Evolutionary conservation across 495 filamentous ascomycete species (phyloP).

Genomic region (Talaromyces thailandensis): DNA sequence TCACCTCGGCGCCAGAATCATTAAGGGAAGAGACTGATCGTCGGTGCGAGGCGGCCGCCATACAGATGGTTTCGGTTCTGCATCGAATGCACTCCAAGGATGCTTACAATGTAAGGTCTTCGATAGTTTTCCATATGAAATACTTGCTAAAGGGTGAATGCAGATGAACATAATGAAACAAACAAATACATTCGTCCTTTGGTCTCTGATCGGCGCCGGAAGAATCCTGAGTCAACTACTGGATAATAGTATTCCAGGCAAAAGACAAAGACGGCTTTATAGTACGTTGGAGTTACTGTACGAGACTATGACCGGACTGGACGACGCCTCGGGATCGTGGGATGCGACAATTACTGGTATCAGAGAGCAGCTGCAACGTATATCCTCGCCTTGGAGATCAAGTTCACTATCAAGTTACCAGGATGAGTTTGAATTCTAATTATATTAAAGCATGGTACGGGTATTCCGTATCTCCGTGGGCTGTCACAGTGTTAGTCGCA

Average conservation of each 20-base stretch:
- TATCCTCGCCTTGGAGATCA: not conserved
- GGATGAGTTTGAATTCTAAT: not conserved
- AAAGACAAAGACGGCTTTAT: conserved; percentile 14
- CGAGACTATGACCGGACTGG: conserved; percentile 8
- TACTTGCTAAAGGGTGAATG: not conserved
- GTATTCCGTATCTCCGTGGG: no score
- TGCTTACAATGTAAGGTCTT: not conserved
- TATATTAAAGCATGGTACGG: not conserved
- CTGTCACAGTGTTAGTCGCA: no score
- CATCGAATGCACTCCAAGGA: not conserved
- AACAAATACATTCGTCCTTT: not conserved
- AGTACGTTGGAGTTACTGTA: conserved; percentile 41
- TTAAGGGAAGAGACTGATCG: not conserved
- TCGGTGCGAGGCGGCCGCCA: not conserved
- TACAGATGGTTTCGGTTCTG: not conserved
- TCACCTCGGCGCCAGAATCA: not conserved
- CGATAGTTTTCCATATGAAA: not conserved
- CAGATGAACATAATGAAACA: not conserved
- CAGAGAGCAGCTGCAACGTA: not conserved
- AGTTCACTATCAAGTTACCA: not conserved
- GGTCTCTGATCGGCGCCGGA: not conserved
- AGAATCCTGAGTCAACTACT: not conserved
- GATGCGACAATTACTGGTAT: conserved; percentile 16
- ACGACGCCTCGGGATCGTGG: conserved; percentile 40
- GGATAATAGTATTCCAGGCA: not conserved